A percentile compares a stretch with the other conserved stretches of the same genome.
Conservation (phyloP, 352 stramenopile genomes). For the Globisporangium camurandrum region DNA sequence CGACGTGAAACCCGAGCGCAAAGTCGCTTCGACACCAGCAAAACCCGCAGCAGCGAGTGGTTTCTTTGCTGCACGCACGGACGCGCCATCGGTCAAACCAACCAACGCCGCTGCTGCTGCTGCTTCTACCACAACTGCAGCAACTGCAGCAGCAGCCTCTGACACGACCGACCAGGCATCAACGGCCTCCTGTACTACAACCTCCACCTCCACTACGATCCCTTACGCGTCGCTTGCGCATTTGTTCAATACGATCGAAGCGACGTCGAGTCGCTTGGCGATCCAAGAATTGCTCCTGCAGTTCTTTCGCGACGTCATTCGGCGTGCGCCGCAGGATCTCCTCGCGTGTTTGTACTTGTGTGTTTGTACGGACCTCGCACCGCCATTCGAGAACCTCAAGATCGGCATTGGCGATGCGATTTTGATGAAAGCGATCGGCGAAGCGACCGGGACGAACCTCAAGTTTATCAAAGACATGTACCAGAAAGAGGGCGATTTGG, state of each 20-base stretch:
- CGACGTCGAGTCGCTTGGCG: conserved; percentile 53
- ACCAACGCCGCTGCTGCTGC: conserved; percentile 10
- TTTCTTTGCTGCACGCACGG: conserved; percentile 26
- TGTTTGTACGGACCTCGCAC: conserved; percentile 89
- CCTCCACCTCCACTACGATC: conserved; percentile 9
- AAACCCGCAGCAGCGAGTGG: background rate
- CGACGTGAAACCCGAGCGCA: background rate
- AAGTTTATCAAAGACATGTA: conserved; percentile 96
- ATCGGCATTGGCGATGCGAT: conserved; percentile 98
- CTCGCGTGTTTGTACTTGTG: conserved; percentile 89
- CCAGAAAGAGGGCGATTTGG: conserved; percentile 95
- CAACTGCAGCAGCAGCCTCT: conserved; percentile 6
- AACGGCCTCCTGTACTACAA: too few species aligned
- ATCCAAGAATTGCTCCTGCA: conserved; percentile 84
- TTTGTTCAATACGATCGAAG: conserved; percentile 77
- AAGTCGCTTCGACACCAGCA: background rate
- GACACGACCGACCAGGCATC: background rate
- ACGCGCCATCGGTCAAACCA: conserved; percentile 14
- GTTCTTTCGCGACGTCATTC: conserved; percentile 81
- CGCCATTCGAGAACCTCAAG: conserved; percentile 96
- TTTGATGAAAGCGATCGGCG: conserved; percentile 95
- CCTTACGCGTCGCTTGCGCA: conserved; percentile 55
- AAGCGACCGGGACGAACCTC: conserved; percentile 88
- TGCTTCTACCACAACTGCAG: background rate
- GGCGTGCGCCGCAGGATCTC: conserved; percentile 71